A percentile compares a stretch with the other conserved stretches of the same genome.
These are phyloP conservation scores for Blastosporella zonata DNA, from an alignment of 1,284 basidiomycete species.

Conservation along the genomic window DNA sequence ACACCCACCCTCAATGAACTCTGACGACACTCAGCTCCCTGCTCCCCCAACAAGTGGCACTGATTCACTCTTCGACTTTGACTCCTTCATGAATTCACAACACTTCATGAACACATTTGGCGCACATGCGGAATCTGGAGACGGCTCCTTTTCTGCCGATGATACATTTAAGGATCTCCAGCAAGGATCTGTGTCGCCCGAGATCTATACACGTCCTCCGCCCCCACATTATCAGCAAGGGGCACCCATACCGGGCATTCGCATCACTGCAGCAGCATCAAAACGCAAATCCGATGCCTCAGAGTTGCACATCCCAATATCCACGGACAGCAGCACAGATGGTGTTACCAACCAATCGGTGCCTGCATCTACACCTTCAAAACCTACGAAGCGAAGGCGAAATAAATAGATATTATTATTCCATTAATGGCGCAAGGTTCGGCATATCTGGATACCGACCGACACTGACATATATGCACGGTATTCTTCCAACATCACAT, in stretches of 20 bases:
- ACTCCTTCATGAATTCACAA: slow-evolving; percentile 28
- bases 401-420: slow-evolving; percentile 15
- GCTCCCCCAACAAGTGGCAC: neutral
- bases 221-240: slow-evolving; percentile 7
- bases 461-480: no score
- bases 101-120: slow-evolving; percentile 29
- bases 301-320: slow-evolving; percentile 10
- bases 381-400: slow-evolving; percentile 18
- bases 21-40: slow-evolving; percentile 3
- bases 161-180: slow-evolving; percentile 34
- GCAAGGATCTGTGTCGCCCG: slow-evolving; percentile 19
- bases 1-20: neutral
- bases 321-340: neutral
- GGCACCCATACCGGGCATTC: slow-evolving; percentile 12
- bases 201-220: neutral
- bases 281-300: slow-evolving; percentile 50
- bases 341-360: neutral
- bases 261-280: slow-evolving; percentile 21
- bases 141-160: slow-evolving; percentile 25
- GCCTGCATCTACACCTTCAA: neutral
- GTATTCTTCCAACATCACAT: no score
- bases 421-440: no score
- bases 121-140: slow-evolving; percentile 18
- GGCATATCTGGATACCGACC: no score
- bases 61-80: slow-evolving; percentile 32